A percentile compares a stretch with the other conserved stretches of the same genome.
phyloP scores from a whole-genome alignment of 805 yeast genomes.

The Zygotorulaspora florentina region DNA sequence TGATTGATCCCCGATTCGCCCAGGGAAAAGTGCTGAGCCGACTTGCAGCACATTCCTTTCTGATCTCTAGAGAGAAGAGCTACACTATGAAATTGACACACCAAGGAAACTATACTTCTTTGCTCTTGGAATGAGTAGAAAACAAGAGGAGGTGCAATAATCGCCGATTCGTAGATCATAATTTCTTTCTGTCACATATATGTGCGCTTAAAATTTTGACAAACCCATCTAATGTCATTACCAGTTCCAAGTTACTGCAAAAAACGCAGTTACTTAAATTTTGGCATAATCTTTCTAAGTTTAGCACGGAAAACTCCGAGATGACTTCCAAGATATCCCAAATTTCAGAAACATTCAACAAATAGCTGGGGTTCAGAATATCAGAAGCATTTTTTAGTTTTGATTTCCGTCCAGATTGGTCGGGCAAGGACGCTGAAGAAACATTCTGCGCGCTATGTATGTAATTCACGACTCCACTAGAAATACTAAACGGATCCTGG shows the following conservation, averaged over 20 bases:
- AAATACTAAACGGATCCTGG: conserved; percentile 1
- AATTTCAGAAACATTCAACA: conserved; percentile 1
- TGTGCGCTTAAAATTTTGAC: not conserved
- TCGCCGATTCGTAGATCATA: conserved; percentile 1
- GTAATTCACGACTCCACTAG: conserved; percentile 1
- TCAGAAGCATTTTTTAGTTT: not conserved
- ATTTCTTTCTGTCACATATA: conserved; percentile 3
- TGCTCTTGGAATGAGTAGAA: not conserved
- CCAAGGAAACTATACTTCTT: conserved; percentile 1
- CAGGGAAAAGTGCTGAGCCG: not conserved
- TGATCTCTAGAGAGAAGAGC: not conserved
- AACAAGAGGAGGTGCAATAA: not conserved
- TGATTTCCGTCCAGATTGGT: not conserved
- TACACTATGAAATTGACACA: not conserved
- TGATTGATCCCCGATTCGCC: no score
- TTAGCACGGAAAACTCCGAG: not conserved
- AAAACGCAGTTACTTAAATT: not conserved
- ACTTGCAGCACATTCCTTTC: not conserved
- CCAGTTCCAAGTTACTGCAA: not conserved
- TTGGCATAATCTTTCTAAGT: not conserved
- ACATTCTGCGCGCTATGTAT: conserved; percentile 1
- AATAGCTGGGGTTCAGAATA: not conserved
- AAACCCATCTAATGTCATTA: not conserved
- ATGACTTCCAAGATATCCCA: not conserved
- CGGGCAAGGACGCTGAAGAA: not conserved